phyloP scores from a whole-genome alignment of 768 basidiomycete genomes.

The Macrolepiota fuliginosa region DNA sequence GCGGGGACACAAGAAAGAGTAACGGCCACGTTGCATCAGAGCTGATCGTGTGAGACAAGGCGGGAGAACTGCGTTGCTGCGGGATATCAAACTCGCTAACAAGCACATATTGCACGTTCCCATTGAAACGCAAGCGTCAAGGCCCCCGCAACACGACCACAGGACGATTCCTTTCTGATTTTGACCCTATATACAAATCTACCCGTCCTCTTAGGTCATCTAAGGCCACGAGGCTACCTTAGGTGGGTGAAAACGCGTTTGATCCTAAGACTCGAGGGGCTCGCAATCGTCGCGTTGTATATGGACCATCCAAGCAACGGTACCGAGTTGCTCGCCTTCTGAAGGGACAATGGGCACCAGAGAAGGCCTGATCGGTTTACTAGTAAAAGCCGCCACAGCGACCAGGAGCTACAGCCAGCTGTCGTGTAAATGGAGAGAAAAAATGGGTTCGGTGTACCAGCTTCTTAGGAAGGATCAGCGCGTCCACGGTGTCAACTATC shows the following conservation, averaged over 20 bases:
- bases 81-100: background rate
- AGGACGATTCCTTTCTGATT: background rate
- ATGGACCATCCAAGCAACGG: background rate
- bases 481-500: background rate
- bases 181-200: background rate
- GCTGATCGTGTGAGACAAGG: conserved; percentile 6
- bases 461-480: background rate
- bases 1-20: background rate
- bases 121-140: background rate
- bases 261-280: background rate
- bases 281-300: background rate
- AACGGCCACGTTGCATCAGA: background rate
- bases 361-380: background rate
- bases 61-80: conserved; percentile 11
- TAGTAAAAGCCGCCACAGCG: background rate
- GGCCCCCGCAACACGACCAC: background rate
- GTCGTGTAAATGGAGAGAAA: no score
- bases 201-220: background rate
- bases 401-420: no score
- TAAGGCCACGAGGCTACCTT: background rate
- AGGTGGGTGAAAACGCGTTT: background rate
- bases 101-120: background rate
- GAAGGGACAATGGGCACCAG: background rate
- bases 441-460: background rate
- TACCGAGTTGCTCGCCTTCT: background rate